Percentiles rank a stretch among this genome's conserved stretches.
Conservation (phyloP, 2,329 filamentous ascomycete genomes). For the Xylariaceae sp. region DNA sequence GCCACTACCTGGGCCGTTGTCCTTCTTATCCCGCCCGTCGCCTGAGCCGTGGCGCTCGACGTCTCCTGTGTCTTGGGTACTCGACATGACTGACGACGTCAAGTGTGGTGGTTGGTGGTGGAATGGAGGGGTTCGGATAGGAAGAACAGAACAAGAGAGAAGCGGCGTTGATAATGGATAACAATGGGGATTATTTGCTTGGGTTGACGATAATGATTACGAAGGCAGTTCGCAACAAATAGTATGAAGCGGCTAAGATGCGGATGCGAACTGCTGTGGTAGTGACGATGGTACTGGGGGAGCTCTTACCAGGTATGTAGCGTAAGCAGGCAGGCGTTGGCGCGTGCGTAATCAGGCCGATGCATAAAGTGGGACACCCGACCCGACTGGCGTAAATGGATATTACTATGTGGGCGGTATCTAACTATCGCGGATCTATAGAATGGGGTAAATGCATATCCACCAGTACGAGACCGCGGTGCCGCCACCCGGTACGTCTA, state of each 20-base stretch:
- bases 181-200: not conserved
- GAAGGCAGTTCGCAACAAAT: not conserved
- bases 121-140: not conserved
- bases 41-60: slow-evolving; percentile 28
- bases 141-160: not conserved
- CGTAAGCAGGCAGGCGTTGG: slow-evolving; percentile 29
- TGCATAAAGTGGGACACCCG: slow-evolving; percentile 21
- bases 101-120: slow-evolving; percentile 5
- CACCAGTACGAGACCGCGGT: not conserved
- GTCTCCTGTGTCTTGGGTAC: slow-evolving; percentile 27
- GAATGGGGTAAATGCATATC: not conserved
- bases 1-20: slow-evolving; percentile 47
- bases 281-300: slow-evolving; percentile 18
- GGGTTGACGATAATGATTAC: not conserved
- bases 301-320: slow-evolving; percentile 12
- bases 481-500: not conserved
- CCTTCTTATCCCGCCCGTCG: slow-evolving; percentile 48
- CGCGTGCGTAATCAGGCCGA: slow-evolving; percentile 32
- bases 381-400: not conserved
- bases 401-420: not conserved
- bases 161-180: not conserved
- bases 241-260: not conserved
- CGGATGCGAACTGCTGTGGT: slow-evolving; percentile 2
- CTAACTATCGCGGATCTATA: not conserved
- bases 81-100: slow-evolving; percentile 28